A percentile compares a stretch with the other conserved stretches of the same genome.
Conservation (phyloP, 2,329 filamentous ascomycete genomes). For the Dactylellina haptotyla region DNA sequence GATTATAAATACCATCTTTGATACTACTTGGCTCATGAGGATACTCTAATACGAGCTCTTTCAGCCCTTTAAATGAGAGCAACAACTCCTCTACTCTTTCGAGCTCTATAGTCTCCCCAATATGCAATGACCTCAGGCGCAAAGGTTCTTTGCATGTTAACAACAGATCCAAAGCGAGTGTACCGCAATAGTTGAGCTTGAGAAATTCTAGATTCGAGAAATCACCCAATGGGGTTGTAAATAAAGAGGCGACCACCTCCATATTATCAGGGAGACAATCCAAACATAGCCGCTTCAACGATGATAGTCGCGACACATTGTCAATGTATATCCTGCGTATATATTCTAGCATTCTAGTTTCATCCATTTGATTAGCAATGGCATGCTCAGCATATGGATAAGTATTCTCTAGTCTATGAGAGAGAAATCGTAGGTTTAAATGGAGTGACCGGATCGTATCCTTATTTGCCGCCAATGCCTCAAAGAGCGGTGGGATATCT, state of each 20-base stretch:
- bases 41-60: slow-evolving; percentile 7
- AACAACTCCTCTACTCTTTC: background rate
- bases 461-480: background rate
- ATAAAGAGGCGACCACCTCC: background rate
- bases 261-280: background rate
- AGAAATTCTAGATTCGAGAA: slow-evolving; percentile 5
- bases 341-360: background rate
- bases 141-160: background rate
- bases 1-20: background rate
- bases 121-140: background rate
- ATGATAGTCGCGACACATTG: background rate
- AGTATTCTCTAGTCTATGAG: background rate
- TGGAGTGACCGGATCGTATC: background rate
- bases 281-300: background rate
- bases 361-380: too few relatives aligned
- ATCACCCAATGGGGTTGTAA: background rate
- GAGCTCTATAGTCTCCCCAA: background rate
- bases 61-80: slow-evolving; percentile 1
- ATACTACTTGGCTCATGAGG: background rate
- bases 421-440: background rate
- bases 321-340: background rate
- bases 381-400: too few relatives aligned
- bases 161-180: background rate
- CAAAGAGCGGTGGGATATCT: background rate
- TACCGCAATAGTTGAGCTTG: background rate